A percentile compares a stretch with the other conserved stretches of the same genome.
Conservation (phyloP, 192 early-diverging fungal genomes). For the Pecoramyces ruminantium region DNA sequence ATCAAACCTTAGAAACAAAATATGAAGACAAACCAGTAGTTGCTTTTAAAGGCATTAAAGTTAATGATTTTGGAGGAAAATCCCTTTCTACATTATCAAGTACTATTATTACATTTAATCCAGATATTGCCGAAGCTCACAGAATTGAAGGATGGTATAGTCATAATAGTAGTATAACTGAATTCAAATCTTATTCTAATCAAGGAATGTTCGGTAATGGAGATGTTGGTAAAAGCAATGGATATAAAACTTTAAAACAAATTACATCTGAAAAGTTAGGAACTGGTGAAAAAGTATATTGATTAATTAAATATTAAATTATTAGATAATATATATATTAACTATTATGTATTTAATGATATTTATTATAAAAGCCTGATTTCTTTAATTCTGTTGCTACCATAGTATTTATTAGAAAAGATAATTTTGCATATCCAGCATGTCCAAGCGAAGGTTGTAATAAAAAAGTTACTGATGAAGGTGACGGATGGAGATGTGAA, state of each 20-base stretch:
- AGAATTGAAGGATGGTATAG: constrained; percentile 56
- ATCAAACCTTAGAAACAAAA: constrained; percentile 52
- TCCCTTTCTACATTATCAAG: constrained; percentile 26
- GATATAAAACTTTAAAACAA: constrained; percentile 43
- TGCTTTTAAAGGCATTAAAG: constrained; percentile 66
- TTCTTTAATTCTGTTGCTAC: constrained; percentile 57
- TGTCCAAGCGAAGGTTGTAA: constrained; percentile 63
- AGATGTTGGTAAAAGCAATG: constrained; percentile 13
- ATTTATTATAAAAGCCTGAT: constrained; percentile 27
- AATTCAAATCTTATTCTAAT: constrained; percentile 20
- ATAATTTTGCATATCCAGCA: constrained; percentile 63
- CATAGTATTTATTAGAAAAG: constrained; percentile 54
- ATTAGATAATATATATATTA: no score
- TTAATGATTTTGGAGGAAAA: constrained; percentile 70
- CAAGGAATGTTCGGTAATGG: constrained; percentile 7
- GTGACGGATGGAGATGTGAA: constrained; percentile 72
- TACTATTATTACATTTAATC: constrained; percentile 39
- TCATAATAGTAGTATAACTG: constrained; percentile 6
- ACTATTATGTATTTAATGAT: constrained; percentile 6
- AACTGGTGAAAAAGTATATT: constrained; percentile 39
- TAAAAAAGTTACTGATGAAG: constrained; percentile 71
- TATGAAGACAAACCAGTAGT: constrained; percentile 34
- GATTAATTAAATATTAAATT: no score
- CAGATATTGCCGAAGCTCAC: constrained; percentile 60
- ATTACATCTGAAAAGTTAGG: constrained; percentile 56